Base-by-base conservation (phyloP, 306 rosid genomes). In the Corylus avellana region DNA sequence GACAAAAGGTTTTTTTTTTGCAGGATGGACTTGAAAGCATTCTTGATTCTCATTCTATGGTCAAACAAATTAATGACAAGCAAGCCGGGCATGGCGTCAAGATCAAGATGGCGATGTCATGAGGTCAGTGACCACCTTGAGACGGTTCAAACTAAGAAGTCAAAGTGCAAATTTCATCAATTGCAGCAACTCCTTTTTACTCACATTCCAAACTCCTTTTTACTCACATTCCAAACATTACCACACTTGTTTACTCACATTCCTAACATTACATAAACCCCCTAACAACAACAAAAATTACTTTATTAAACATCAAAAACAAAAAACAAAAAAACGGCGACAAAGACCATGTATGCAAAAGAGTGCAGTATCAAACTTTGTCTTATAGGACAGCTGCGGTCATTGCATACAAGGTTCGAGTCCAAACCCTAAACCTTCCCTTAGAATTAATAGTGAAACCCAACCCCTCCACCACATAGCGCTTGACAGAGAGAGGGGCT, bases 181-280 rank as follows among this genome's bases (percentile, higher is more conserved):
- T 22, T 58, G 66, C 37, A 62, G 44, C 0, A 1, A 2, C 20
- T 29, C 69, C 18, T 27, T 27, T 62, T 13, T 62, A 62, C 68
- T 62, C 69, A 62, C 69, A 62, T 62, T 62, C 69, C 69, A 12
- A 29, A 2, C 20, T 29, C 69, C 18, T 27, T 27, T 62, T 13
- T 62, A 62, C 68, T 62, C 69, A 62, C 69, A 62, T 62, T 62
- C 69, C 69, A 12, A 29, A n/a, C n/a, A n/a, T n/a, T n/a, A n/a
- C n/a, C n/a, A n/a, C n/a, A n/a, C n/a, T n/a, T n/a, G n/a, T n/a
- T n/a, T n/a, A n/a, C n/a, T n/a, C n/a, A n/a, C 42, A 29, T 62
- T 62, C 44, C n/a, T 12, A 62, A 62, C 44, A 62, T 62, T 29
- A 62, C 29, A 1, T 16, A 62, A 29, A 29, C 44, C 44, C 44